A percentile compares a stretch with the other conserved stretches of the same genome.
Conservation (phyloP, 2,329 filamentous ascomycete genomes). For the Hymenoscyphus fraxineus region DNA sequence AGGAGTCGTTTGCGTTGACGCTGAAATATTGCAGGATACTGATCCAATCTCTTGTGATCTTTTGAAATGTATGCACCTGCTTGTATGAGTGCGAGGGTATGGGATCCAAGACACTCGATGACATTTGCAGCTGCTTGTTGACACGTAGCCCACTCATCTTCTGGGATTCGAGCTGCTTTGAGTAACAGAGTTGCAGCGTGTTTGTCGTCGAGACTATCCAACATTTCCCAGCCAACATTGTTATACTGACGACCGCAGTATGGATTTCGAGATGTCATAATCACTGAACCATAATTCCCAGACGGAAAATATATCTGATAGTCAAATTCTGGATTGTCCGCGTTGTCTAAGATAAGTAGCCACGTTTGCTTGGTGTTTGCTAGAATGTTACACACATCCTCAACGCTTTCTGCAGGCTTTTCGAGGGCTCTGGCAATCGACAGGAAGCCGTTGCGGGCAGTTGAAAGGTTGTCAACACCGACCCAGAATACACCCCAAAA, state of each 20-base stretch:
- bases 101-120: conserved; percentile 24
- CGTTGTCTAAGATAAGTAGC: conserved; percentile 42
- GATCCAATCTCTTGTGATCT: neutral
- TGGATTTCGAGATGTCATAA: conserved; percentile 40
- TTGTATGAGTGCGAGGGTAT: conserved; percentile 32
- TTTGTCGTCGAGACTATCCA: conserved; percentile 26
- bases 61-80: conserved; percentile 20
- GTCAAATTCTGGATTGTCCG: conserved; percentile 37
- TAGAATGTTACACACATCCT: conserved; percentile 24
- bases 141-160: conserved; percentile 8
- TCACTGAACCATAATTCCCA: conserved; percentile 34
- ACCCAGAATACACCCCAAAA: conserved; percentile 26
- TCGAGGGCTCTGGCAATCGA: conserved; percentile 18
- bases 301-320: conserved; percentile 34
- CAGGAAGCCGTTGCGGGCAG: conserved; percentile 18
- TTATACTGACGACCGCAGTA: conserved; percentile 30
- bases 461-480: conserved; percentile 18
- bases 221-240: conserved; percentile 29
- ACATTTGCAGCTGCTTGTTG: conserved; percentile 22
- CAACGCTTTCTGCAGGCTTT: conserved; percentile 10
- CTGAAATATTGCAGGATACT: conserved; percentile 10
- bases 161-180: conserved; percentile 11
- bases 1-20: conserved; percentile 29
- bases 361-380: conserved; percentile 27
- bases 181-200: conserved; percentile 32